Conservation (phyloP, 768 basidiomycete species). For the Flagelloscypha sp. region DNA sequence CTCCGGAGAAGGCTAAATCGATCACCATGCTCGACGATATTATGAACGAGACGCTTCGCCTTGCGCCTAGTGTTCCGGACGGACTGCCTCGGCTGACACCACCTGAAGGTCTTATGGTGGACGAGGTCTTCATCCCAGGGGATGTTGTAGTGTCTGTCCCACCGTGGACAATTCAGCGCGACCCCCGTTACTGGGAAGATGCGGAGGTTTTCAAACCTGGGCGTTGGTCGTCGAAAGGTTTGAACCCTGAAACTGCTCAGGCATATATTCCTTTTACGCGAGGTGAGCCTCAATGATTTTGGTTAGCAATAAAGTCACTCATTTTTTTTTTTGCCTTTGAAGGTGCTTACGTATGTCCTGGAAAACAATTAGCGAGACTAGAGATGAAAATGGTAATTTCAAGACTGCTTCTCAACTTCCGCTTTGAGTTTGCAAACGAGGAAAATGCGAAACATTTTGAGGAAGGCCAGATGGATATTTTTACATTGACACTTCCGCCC, state of each 20-base stretch:
- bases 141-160: background rate
- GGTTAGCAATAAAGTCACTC: no score
- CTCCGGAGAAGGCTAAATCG: slow-evolving; percentile 28
- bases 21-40: slow-evolving; percentile 41
- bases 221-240: slow-evolving; percentile 15
- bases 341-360: background rate
- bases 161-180: background rate
- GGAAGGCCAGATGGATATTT: background rate
- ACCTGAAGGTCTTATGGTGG: background rate
- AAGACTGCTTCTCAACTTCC: no score
- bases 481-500: background rate
- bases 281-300: no score
- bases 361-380: no score
- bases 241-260: background rate
- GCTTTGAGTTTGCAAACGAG: no score
- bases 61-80: slow-evolving; percentile 22
- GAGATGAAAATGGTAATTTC: no score
- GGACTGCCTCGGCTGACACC: slow-evolving; percentile 1
- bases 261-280: slow-evolving; percentile 1
- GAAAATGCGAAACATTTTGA: background rate
- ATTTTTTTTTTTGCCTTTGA: no score
- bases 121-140: background rate
- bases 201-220: slow-evolving; percentile 15
- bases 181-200: slow-evolving; percentile 6
- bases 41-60: slow-evolving; percentile 32